Percentiles rank a stretch among this genome's conserved stretches.
These are phyloP conservation scores for Mycocentrospora acerina DNA, from an alignment of 2,329 filamentous ascomycete species.

Conservation along the genomic window DNA sequence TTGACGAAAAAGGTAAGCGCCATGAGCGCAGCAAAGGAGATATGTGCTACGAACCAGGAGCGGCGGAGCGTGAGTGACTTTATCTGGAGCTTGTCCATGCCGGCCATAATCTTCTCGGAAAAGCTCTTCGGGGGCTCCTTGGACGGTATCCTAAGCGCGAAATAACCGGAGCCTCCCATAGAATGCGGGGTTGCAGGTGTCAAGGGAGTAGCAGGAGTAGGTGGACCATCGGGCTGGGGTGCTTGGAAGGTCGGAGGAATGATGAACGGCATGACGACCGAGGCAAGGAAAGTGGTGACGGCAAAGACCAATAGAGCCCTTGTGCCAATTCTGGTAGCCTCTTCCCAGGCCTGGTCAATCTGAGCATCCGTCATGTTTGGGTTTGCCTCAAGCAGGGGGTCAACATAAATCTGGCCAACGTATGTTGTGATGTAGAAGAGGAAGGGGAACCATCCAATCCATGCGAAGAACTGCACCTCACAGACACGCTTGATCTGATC, in stretches of 20 bases:
- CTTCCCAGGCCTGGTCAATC: constrained; percentile 78
- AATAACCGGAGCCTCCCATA: constrained; percentile 37
- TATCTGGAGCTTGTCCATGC: constrained; percentile 68
- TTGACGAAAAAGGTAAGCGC: constrained; percentile 79
- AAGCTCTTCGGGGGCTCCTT: constrained; percentile 22
- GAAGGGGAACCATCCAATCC: constrained; percentile 95
- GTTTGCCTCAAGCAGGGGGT: constrained; percentile 75
- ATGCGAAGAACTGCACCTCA: constrained; percentile 65
- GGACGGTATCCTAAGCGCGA: constrained; percentile 27
- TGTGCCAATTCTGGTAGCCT: constrained; percentile 82
- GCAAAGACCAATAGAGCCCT: constrained; percentile 89
- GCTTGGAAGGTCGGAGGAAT: constrained; percentile 74
- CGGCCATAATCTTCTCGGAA: constrained; percentile 27
- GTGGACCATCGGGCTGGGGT: constrained; percentile 39
- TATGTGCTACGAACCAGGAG: constrained; percentile 80
- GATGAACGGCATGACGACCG: constrained; percentile 81
- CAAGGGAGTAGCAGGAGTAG: constrained; percentile 45
- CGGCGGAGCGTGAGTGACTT: constrained; percentile 83
- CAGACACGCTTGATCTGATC: constrained; percentile 82
- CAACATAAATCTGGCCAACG: constrained; percentile 87
- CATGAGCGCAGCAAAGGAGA: constrained; percentile 83
- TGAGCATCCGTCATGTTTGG: constrained; percentile 75
- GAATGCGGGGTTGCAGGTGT: constrained; percentile 36
- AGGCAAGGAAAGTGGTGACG: constrained; percentile 77
- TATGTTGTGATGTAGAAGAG: constrained; percentile 95